Evolutionary conservation across 306 rosid genomes (phyloP), one percentile per base, ranked within the genome.

Genomic region (Pterocarpus santalinus): DNA sequence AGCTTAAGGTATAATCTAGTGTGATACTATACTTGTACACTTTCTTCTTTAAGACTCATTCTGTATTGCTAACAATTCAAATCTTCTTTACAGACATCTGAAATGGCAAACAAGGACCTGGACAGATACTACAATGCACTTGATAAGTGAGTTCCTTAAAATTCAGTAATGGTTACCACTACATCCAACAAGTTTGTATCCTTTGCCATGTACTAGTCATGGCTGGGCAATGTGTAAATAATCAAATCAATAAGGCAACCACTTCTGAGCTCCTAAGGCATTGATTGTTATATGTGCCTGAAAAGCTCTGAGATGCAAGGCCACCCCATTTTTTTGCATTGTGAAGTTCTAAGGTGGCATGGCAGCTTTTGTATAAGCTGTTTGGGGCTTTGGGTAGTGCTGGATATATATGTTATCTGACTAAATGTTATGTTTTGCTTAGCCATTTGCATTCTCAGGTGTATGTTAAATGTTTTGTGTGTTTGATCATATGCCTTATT

Each of bases 71-170:
- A 44, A 71, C 71, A 68, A 34, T 22, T 68, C 39, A 73, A 47
- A 57, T 44, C 71, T 87, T 83, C 74, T 55, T 82, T 57, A 61
- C 88, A 95, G 99, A 95, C 99, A 76, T 90, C 95, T 71, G 97
- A 93, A 85, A 95, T 95, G 99, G 98, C 99, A 79, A 95, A 95
- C 92, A 95, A 93, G 94, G 99, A 95, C 79, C 90, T 95, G 88
- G 97, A 95, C 81, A 91, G 95, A 95, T 95, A 95, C 86, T 91
- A 95, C 93, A 90, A 83, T 87, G 99, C 99, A 1, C 93, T 95
- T 75, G 99, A 95, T 80, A 95, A 93, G 99, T 95, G 84, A 91
- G 91, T 77, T 86, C 74, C 63, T 77, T 81, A 67, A 49, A 73
- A 52, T 85, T 81, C 76, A 69, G 74, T 77, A 11, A 69, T 75